Base-by-base conservation (phyloP, 2,329 filamentous ascomycete species). In the Neopestalotiopsis sp. region DNA sequence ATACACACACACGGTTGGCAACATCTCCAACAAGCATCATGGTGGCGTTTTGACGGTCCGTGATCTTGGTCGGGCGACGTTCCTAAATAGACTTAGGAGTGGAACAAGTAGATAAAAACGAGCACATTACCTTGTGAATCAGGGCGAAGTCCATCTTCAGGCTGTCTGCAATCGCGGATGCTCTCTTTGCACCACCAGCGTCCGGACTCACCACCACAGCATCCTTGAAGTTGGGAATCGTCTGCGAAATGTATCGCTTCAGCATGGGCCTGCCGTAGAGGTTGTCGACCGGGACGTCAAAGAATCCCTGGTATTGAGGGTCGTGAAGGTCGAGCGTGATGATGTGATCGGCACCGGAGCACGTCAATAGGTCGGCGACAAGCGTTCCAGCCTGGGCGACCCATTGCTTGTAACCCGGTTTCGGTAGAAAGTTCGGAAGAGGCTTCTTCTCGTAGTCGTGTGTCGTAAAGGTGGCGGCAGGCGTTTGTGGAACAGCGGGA, bases 261-360 rank as follows among this genome's bases (percentile, higher is more conserved):
- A 92, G 85, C 66, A 95, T 84, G 65, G 93, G 91, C 74, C 93
- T 90, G 68, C 92, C 96, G 83, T 98, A 98, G 20, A 99, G 87
- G 80, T 99, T 99, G 83, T 99, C 96, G 66, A 99, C 96, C 1
- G 96, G 96, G 69, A 98, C 97, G 78, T 99, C 95, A 79, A 99
- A 98, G 86, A 98, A 99, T 67, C 96, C 96, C 82, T 99, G 96
- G 78, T 98, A 98, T 81, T 99, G 94, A 58, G 94, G 93, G 80
- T 98, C 95, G 79, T 96, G 94, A 65, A 99, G 88, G 78, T 99
- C 96, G 93, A 99, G 97, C 40, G 95, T 98, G 80, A 98, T 98
- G 79, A 97, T 91, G 70, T 98, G 96, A 80, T 99, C 95, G 61
- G 96, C 94, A 73, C 96, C 96, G 72, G 96, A 95, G 82, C 95